Conservation (phyloP, 1,284 basidiomycete genomes). For the Cutaneotrichosporon sp. region DNA sequence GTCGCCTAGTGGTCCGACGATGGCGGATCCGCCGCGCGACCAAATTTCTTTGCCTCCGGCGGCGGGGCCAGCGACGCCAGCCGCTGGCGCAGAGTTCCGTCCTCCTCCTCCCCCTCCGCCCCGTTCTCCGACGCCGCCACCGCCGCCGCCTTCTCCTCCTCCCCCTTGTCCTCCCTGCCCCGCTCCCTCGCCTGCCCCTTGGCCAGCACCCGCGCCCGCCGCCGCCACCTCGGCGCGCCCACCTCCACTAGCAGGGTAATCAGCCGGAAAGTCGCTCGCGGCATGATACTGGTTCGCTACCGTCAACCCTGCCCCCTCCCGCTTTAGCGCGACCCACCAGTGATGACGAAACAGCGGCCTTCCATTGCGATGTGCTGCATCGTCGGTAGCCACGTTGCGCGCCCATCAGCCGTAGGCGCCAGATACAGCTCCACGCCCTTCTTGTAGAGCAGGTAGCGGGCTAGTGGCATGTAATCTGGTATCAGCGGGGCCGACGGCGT, state of each 20-base stretch:
- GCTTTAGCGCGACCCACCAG: constrained; percentile 44
- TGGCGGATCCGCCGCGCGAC: constrained; percentile 59
- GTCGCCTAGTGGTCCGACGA: constrained; percentile 62
- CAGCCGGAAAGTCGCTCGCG: constrained; percentile 24
- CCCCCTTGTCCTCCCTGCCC: too few species aligned
- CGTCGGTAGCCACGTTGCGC: constrained; percentile 59
- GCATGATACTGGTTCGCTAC: constrained; percentile 32
- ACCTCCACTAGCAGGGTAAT: constrained; percentile 22
- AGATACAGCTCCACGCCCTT: constrained; percentile 47
- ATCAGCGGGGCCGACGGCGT: constrained; percentile 2
- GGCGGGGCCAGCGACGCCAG: too few species aligned
- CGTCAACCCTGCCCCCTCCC: too few species aligned
- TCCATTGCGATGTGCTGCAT: constrained; percentile 71
- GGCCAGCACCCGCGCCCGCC: too few species aligned
- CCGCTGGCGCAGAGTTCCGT: too few species aligned
- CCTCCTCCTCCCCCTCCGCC: too few species aligned
- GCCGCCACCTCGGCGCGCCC: background rate
- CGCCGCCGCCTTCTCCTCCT: too few species aligned
- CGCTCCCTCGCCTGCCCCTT: constrained; percentile 4
- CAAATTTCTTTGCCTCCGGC: constrained; percentile 13
- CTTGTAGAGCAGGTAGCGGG: constrained; percentile 41
- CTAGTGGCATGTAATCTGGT: constrained; percentile 62
- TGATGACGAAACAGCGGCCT: constrained; percentile 69
- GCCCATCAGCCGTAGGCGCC: constrained; percentile 56
- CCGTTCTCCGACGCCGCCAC: too few species aligned